Percentiles rank a stretch among this genome's conserved stretches.
Evolutionary conservation across 1,284 basidiomycete species (phyloP).

Genomic region (Sporisorium exsertum): DNA sequence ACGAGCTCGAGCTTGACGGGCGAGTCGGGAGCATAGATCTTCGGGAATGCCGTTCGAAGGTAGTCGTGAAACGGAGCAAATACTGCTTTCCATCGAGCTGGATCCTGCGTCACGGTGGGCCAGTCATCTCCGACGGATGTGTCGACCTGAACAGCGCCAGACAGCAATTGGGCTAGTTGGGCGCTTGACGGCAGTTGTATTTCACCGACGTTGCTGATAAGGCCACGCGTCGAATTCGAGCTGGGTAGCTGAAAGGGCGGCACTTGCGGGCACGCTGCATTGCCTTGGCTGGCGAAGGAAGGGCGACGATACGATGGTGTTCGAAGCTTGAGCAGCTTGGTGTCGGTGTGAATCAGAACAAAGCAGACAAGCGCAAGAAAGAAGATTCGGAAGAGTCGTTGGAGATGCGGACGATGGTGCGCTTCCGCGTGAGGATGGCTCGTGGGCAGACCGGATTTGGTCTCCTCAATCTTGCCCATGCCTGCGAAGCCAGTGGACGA

Average conservation of each 20-base stretch:
- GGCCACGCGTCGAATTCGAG: background rate
- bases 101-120: conserved; percentile 48
- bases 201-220: background rate
- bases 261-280: conserved; percentile 34
- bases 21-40: conserved; percentile 34
- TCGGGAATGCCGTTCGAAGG: conserved; percentile 38
- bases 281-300: background rate
- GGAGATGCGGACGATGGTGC: background rate
- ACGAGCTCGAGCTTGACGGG: conserved; percentile 68
- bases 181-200: conserved; percentile 24
- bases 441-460: conserved; percentile 11
- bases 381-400: conserved; percentile 6
- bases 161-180: conserved; percentile 37
- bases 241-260: conserved; percentile 26
- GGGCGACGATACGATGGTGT: background rate
- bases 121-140: conserved; percentile 54
- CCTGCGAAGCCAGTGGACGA: background rate
- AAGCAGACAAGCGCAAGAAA: conserved; percentile 9
- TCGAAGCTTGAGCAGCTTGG: background rate
- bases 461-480: conserved; percentile 17
- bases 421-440: background rate
- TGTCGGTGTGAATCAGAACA: conserved; percentile 2
- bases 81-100: conserved; percentile 40
- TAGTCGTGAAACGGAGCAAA: conserved; percentile 54
- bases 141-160: conserved; percentile 54